These are phyloP conservation scores for Hortaea werneckii DNA, from an alignment of 2,329 filamentous ascomycete species.

Conservation along the genomic window DNA sequence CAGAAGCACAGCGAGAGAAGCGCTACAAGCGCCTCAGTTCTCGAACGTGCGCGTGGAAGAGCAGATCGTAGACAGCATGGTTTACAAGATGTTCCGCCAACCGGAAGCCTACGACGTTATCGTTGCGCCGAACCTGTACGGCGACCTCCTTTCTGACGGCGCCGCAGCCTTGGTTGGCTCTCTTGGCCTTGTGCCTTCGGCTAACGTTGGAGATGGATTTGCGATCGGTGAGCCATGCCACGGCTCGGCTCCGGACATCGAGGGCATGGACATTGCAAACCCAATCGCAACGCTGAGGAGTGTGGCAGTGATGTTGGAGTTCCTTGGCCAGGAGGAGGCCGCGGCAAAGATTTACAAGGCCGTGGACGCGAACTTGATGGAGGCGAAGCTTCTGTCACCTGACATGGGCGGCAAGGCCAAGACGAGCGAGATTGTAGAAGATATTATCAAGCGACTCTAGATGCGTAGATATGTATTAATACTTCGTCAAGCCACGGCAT, in stretches of 20 bases:
- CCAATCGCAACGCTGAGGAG: conserved; percentile 90
- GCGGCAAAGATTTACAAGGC: conserved; percentile 85
- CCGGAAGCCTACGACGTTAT: conserved; percentile 94
- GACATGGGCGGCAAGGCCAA: conserved; percentile 82
- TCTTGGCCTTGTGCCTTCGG: conserved; percentile 82
- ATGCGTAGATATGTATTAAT: background rate
- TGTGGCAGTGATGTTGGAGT: conserved; percentile 92
- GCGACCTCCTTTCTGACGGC: conserved; percentile 91
- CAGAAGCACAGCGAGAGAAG: conserved; percentile 65
- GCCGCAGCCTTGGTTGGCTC: conserved; percentile 88
- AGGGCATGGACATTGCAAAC: conserved; percentile 87
- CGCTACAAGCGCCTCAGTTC: conserved; percentile 59
- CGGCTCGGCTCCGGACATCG: conserved; percentile 89
- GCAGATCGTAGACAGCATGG: conserved; percentile 98
- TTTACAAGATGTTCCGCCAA: conserved; percentile 98
- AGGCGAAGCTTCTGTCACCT: conserved; percentile 71
- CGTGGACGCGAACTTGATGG: conserved; percentile 80
- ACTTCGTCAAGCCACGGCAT: too few relatives aligned
- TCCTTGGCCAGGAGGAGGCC: conserved; percentile 75
- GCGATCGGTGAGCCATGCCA: conserved; percentile 98
- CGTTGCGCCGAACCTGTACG: conserved; percentile 94
- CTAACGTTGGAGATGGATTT: conserved; percentile 89
- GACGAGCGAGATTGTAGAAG: conserved; percentile 77
- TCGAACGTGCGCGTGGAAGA: conserved; percentile 63
- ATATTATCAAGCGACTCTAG: conserved; percentile 76